Evolutionary conservation across 2,329 filamentous ascomycete species (phyloP).

Genomic region (Byssochlamys sp.): DNA sequence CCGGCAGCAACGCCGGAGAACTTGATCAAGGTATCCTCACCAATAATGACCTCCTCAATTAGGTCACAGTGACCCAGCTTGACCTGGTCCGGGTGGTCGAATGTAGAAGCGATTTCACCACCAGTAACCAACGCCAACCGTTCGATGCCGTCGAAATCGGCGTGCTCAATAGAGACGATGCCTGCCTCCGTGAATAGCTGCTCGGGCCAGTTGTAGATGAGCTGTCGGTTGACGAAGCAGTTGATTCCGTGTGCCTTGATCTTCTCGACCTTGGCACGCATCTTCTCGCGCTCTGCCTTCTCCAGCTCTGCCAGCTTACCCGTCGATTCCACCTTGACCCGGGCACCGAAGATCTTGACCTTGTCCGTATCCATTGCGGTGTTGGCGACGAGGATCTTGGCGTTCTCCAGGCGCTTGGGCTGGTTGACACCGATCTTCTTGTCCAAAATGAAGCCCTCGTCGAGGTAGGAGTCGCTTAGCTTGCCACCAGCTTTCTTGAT

Average conservation of each 20-base stretch:
- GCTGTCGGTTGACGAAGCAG: constrained; percentile 97
- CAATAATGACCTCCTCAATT: constrained; percentile 97
- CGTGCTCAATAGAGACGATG: constrained; percentile 97
- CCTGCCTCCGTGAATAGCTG: constrained; percentile 96
- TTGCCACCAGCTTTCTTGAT: constrained; percentile 99
- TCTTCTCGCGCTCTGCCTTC: constrained; percentile 97
- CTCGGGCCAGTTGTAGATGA: constrained; percentile 99
- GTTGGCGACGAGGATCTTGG: constrained; percentile 95
- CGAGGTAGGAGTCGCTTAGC: constrained; percentile 91
- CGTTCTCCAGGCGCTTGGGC: constrained; percentile 92
- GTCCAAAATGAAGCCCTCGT: constrained; percentile 96
- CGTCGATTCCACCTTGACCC: constrained; percentile 91
- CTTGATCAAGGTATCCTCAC: constrained; percentile 92
- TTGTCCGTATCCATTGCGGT: constrained; percentile 99
- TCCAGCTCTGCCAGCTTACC: constrained; percentile 96
- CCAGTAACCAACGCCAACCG: constrained; percentile 88
- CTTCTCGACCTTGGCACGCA: constrained; percentile 97
- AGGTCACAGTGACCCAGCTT: constrained; percentile 90
- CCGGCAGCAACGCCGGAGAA: constrained; percentile 94
- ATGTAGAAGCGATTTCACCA: constrained; percentile 93
- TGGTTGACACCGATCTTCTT: constrained; percentile 99
- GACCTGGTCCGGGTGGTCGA: constrained; percentile 94
- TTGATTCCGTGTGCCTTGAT: constrained; percentile 99
- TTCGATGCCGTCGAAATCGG: constrained; percentile 97
- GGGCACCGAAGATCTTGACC: constrained; percentile 97